These are phyloP conservation scores for Colletotrichum camelliae DNA, from an alignment of 2,329 filamentous ascomycete genomes.

Conservation along the genomic window DNA sequence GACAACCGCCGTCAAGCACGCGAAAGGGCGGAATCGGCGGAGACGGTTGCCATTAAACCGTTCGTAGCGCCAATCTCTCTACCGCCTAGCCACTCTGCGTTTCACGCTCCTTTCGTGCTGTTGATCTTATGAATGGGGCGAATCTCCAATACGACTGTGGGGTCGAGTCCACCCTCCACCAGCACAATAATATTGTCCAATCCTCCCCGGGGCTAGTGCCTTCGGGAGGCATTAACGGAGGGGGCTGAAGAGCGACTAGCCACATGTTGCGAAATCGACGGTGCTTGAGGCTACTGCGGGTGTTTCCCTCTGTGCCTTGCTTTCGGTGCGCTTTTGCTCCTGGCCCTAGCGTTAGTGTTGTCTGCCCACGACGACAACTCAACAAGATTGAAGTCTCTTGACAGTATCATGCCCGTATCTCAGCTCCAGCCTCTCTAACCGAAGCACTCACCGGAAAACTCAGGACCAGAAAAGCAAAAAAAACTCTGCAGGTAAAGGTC, in stretches of 20 bases:
- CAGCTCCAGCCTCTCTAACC: background rate
- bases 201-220: background rate
- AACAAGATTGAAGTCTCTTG: background rate
- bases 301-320: constrained; percentile 12
- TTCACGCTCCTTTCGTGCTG: background rate
- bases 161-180: background rate
- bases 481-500: background rate
- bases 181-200: background rate
- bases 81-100: background rate
- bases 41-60: background rate
- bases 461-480: background rate
- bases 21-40: background rate
- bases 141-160: background rate
- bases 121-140: background rate
- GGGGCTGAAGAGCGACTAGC: background rate
- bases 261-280: background rate
- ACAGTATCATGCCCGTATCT: constrained; percentile 10
- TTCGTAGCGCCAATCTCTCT: background rate
- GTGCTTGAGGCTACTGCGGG: constrained; percentile 13
- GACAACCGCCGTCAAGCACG: constrained; percentile 5
- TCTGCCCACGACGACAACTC: background rate
- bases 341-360: background rate
- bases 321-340: background rate
- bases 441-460: background rate
- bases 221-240: background rate